These are phyloP conservation scores for Decorospora gaudefroyi DNA, from an alignment of 2,329 filamentous ascomycete genomes.

Conservation along the genomic window DNA sequence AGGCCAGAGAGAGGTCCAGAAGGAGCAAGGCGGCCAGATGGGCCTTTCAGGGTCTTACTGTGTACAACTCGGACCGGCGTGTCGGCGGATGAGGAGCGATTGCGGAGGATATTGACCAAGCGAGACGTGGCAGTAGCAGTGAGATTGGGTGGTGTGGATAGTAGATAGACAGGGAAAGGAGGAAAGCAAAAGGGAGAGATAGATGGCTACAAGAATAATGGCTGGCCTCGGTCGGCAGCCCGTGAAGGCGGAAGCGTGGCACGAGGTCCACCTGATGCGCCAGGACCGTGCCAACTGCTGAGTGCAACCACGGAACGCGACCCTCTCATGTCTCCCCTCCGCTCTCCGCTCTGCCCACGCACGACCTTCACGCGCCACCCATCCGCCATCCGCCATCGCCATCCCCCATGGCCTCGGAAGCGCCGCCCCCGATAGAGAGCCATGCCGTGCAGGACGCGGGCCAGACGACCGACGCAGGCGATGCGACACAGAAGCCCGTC, in stretches of 20 bases:
- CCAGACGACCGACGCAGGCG: constrained; percentile 17
- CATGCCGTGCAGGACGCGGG: constrained; percentile 7
- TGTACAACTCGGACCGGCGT: constrained; percentile 36
- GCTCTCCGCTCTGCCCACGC: not conserved
- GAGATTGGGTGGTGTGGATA: constrained; percentile 1
- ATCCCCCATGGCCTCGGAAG: constrained; percentile 39
- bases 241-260: constrained; percentile 17
- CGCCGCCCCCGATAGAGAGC: constrained; percentile 16
- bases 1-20: not conserved
- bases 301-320: constrained; percentile 10
- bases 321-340: constrained; percentile 7
- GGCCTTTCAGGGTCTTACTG: constrained; percentile 37
- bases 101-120: constrained; percentile 10
- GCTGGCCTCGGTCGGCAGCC: constrained; percentile 12
- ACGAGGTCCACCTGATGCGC: constrained; percentile 22
- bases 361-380: not conserved
- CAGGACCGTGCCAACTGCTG: constrained; percentile 19
- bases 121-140: constrained; percentile 4
- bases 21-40: constrained; percentile 13
- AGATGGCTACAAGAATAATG: too few species aligned
- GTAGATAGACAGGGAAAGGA: constrained; percentile 9
- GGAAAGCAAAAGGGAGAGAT: too few species aligned
- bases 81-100: constrained; percentile 30
- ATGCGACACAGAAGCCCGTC: constrained; percentile 36
- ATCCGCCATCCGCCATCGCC: constrained; percentile 7